These are phyloP conservation scores for Talaromyces proteolyticus DNA, from an alignment of 495 filamentous ascomycete genomes.

Conservation along the genomic window DNA sequence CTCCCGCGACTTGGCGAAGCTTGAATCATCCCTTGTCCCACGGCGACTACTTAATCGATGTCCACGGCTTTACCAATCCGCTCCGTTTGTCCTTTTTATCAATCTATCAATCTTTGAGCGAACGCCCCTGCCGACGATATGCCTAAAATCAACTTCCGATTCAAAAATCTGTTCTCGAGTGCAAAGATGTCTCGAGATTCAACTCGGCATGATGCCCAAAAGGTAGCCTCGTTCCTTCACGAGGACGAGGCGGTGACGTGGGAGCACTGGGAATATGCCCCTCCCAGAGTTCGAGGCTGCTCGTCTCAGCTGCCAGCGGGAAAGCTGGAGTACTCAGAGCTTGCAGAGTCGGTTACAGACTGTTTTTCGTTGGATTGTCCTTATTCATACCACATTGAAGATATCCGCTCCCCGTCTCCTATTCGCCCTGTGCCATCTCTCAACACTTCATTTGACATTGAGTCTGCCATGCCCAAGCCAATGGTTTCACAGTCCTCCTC, in stretches of 20 bases:
- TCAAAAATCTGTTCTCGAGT: background rate
- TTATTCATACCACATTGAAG: constrained; percentile 3
- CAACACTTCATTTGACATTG: background rate
- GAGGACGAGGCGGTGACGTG: constrained; percentile 4
- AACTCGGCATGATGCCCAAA: background rate
- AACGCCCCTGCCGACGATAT: too few species aligned
- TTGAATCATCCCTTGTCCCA: background rate
- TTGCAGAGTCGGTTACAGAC: too few species aligned
- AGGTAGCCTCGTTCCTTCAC: background rate
- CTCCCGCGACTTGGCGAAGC: constrained; percentile 5
- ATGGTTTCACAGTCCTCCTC: constrained; percentile 1
- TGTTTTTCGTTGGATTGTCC: too few species aligned
- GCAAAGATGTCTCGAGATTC: background rate
- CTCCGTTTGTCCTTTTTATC: background rate
- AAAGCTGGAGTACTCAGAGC: background rate
- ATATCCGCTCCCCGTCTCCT: background rate
- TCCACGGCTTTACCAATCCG: background rate
- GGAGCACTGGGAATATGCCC: constrained; percentile 8
- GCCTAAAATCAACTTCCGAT: too few species aligned
- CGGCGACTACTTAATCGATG: too few species aligned
- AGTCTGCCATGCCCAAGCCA: background rate
- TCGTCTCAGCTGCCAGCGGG: background rate
- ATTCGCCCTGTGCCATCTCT: background rate
- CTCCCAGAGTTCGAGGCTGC: background rate
- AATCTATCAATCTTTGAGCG: too few species aligned